A percentile compares a stretch with the other conserved stretches of the same genome.
phyloP scores from a whole-genome alignment of 2,329 filamentous ascomycete genomes.

The Ophiostoma piceae region DNA sequence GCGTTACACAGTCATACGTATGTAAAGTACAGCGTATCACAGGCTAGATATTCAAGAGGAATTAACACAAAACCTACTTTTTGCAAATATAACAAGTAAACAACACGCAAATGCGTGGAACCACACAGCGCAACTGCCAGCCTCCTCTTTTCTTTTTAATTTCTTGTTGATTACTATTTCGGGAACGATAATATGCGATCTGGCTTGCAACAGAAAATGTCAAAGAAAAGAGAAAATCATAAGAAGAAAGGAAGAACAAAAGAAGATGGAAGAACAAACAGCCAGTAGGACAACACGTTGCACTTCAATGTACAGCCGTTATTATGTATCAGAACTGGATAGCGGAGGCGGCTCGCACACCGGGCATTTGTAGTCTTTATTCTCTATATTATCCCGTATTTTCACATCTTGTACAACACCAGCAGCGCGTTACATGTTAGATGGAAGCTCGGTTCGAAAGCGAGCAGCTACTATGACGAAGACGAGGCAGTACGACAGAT shows the following conservation, averaged over 20 bases:
- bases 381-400: not conserved
- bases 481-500: constrained; percentile 7
- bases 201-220: not conserved
- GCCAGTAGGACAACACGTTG: constrained; percentile 1
- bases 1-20: not conserved
- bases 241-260: not conserved
- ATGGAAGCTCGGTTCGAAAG: constrained; percentile 13
- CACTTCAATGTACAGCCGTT: constrained; percentile 9
- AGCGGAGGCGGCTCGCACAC: constrained; percentile 14
- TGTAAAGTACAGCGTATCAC: not conserved
- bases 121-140: not conserved
- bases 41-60: not conserved
- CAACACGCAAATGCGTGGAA: not conserved
- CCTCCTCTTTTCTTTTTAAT: not conserved
- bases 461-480: not conserved
- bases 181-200: not conserved
- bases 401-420: not conserved
- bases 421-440: not conserved
- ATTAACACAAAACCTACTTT: no score
- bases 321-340: not conserved
- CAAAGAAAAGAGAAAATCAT: not conserved
- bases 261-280: not conserved
- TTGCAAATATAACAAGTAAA: not conserved
- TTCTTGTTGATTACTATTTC: no score
- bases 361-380: not conserved